A percentile compares a stretch with the other conserved stretches of the same genome.
phyloP scores from a whole-genome alignment of 352 stramenopile genomes.

The Phytophthora sojae region DNA sequence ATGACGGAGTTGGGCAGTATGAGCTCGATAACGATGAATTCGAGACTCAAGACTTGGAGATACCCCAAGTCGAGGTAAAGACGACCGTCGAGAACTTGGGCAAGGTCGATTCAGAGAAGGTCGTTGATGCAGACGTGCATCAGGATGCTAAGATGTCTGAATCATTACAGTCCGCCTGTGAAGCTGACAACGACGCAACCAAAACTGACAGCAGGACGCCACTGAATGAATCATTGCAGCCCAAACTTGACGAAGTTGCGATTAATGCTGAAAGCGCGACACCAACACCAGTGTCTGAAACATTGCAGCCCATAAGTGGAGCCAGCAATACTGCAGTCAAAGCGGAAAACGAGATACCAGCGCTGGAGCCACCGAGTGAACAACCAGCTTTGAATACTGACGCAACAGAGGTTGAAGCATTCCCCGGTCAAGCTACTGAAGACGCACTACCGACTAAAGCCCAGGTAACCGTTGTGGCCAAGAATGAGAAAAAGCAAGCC shows the following conservation, averaged over 20 bases:
- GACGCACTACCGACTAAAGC: background rate
- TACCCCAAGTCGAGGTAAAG: background rate
- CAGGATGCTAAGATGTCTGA: background rate
- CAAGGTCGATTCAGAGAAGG: background rate
- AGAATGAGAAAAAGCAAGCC: conserved; percentile 2
- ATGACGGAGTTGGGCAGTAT: conserved; percentile 3
- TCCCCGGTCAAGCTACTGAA: background rate
- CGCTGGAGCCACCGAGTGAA: background rate
- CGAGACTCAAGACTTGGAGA: background rate
- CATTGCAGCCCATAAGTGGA: background rate
- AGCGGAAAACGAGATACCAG: background rate
- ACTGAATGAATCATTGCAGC: background rate
- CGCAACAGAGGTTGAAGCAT: background rate
- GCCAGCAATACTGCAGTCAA: background rate
- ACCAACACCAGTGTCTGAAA: background rate
- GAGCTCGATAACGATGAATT: conserved; percentile 16
- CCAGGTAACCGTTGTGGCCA: background rate
- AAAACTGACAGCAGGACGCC: background rate
- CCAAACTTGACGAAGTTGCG: background rate
- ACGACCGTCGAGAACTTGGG: background rate
- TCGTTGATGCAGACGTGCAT: background rate
- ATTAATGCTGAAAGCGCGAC: background rate
- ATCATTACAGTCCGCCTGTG: background rate
- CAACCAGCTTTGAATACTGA: background rate
- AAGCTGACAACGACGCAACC: background rate